These are phyloP conservation scores for Fraxinus greggii DNA, from an alignment of 305 asterid genomes.

Conservation along the genomic window DNA sequence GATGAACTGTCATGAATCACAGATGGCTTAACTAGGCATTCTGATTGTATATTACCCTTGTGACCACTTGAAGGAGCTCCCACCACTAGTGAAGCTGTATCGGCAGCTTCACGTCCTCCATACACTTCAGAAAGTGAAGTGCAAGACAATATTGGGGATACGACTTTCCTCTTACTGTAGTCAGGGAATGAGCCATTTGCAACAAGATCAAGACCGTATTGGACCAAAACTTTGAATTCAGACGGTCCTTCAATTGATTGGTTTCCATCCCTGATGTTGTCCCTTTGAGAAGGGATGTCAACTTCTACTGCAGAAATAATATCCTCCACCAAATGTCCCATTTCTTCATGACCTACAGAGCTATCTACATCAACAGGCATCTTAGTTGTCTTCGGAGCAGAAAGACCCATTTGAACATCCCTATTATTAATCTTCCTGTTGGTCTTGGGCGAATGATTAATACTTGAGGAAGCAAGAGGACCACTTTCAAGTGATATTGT, in stretches of 20 bases:
- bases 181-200: conserved; percentile 28
- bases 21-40: not conserved
- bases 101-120: conserved; percentile 17
- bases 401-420: conserved; percentile 33
- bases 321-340: conserved; percentile 21
- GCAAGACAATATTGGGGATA: conserved; percentile 36
- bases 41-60: conserved; percentile 14
- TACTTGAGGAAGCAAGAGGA: conserved; percentile 25
- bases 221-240: conserved; percentile 27
- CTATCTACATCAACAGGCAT: conserved; percentile 19
- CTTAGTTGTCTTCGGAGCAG: conserved; percentile 25
- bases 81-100: not conserved
- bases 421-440: conserved; percentile 48
- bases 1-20: not conserved
- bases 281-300: conserved; percentile 28
- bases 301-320: conserved; percentile 35
- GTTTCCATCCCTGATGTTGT: conserved; percentile 28
- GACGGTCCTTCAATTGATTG: conserved; percentile 28
- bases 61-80: conserved; percentile 3
- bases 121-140: conserved; percentile 32
- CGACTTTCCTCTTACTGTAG: conserved; percentile 41
- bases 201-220: conserved; percentile 32
- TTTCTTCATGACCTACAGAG: conserved; percentile 31
- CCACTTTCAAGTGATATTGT: conserved; percentile 23
- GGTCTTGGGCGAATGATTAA: conserved; percentile 32